phyloP scores from a whole-genome alignment of 192 early-diverging fungal genomes.

The Pilobolus umbonatus region DNA sequence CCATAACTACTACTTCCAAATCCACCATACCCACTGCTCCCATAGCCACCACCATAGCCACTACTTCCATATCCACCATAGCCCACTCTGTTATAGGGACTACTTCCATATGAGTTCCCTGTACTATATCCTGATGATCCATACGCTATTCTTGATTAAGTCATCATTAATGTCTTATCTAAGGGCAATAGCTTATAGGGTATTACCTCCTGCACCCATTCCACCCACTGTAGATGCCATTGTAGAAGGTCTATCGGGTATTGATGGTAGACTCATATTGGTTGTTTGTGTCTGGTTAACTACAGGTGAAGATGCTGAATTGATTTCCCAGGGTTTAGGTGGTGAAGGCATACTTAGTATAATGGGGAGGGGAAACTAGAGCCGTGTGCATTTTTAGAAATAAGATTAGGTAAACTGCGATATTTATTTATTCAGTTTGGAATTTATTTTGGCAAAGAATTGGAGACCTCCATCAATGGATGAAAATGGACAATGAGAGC shows the following conservation, averaged over 20 bases:
- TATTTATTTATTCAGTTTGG: too few relatives aligned
- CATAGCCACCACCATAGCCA: constrained; percentile 43
- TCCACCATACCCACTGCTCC: constrained; percentile 39
- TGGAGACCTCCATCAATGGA: too few relatives aligned
- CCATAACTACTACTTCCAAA: constrained; percentile 39
- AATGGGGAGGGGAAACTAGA: too few relatives aligned
- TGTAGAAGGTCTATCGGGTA: constrained; percentile 39
- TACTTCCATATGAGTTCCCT: neutral
- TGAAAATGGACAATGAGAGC: too few relatives aligned
- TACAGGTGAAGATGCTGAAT: constrained; percentile 40
- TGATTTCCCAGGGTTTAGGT: constrained; percentile 73
- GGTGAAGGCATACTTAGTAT: constrained; percentile 61
- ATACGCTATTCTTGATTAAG: too few relatives aligned
- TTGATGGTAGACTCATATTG: constrained; percentile 23
- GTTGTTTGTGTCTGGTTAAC: constrained; percentile 26
- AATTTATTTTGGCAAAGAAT: too few relatives aligned
- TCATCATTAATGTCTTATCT: too few relatives aligned
- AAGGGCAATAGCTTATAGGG: too few relatives aligned
- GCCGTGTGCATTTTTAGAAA: too few relatives aligned
- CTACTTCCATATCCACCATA: constrained; percentile 31
- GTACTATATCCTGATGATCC: neutral
- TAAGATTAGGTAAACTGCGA: too few relatives aligned
- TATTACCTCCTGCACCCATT: neutral
- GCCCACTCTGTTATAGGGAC: constrained; percentile 32
- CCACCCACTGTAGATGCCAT: neutral